Evolutionary conservation across 768 basidiomycete species (phyloP).

Genomic region (Boletellus emodensis): DNA sequence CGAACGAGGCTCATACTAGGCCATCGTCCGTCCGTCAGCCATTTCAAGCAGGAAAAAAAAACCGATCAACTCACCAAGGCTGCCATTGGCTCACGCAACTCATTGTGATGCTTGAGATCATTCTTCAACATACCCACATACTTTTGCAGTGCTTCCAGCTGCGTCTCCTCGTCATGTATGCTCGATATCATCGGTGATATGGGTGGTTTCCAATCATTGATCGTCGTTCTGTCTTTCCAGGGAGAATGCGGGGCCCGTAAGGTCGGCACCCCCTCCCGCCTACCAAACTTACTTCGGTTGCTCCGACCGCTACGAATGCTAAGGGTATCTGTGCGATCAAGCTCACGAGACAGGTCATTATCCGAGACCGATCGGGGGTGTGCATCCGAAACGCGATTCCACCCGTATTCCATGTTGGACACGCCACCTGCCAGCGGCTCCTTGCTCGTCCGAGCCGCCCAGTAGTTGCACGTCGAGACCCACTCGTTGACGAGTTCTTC

Average conservation of each 20-base stretch:
- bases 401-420: constrained; percentile 99
- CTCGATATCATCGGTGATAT: constrained; percentile 80
- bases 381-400: constrained; percentile 73
- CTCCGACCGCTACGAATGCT: constrained; percentile 78
- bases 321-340: constrained; percentile 54
- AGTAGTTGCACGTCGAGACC: constrained; percentile 99
- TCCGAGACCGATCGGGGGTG: constrained; percentile 58
- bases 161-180: constrained; percentile 86
- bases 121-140: constrained; percentile 72
- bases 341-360: constrained; percentile 46
- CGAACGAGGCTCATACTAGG: constrained; percentile 78
- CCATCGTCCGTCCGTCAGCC: constrained; percentile 5
- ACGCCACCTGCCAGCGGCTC: constrained; percentile 95
- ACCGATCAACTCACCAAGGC: constrained; percentile 51
- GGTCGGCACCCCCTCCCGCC: constrained; percentile 64
- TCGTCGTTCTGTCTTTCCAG: constrained; percentile 67
- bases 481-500: constrained; percentile 98
- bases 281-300: constrained; percentile 66
- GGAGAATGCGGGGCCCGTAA: constrained; percentile 67
- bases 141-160: constrained; percentile 83
- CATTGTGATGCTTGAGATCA: constrained; percentile 81
- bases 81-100: constrained; percentile 77
- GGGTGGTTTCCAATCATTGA: constrained; percentile 96
- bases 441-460: constrained; percentile 94
- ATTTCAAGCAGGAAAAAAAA: not conserved